A percentile compares a stretch with the other conserved stretches of the same genome.
Evolutionary conservation across 305 asterid genomes (phyloP).

Genomic region (Fraxinus albicans): DNA sequence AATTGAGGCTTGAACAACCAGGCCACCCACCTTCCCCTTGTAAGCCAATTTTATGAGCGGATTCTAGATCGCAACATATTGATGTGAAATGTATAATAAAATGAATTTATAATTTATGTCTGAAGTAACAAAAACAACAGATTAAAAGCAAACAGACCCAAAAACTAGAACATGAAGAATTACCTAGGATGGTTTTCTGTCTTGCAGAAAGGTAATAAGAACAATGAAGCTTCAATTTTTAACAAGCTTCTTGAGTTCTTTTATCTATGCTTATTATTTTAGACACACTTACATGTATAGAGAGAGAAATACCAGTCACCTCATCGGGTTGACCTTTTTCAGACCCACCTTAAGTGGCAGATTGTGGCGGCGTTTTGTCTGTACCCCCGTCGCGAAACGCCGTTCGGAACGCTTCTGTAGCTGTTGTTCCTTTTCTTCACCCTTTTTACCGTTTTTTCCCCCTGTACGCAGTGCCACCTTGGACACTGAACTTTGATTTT

Average conservation of each 20-base stretch:
- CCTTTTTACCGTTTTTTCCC: not conserved
- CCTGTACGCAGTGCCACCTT: too few species aligned
- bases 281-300: not conserved
- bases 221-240: not conserved
- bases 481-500: too few species aligned
- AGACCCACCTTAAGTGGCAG: not conserved
- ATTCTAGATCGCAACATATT: not conserved
- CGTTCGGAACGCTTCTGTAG: not conserved
- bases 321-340: not conserved
- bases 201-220: not conserved
- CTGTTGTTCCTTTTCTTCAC: not conserved
- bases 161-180: not conserved
- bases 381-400: not conserved
- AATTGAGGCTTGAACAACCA: not conserved
- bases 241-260: not conserved
- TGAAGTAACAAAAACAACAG: not conserved
- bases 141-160: not conserved
- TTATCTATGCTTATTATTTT: not conserved
- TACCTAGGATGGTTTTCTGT: not conserved
- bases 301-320: not conserved
- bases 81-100: not conserved
- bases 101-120: not conserved
- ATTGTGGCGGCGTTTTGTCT: not conserved
- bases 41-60: not conserved
- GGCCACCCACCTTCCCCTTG: not conserved